These are phyloP conservation scores for Neopestalotiopsis sp. DNA, from an alignment of 2,329 filamentous ascomycete species.

Conservation along the genomic window DNA sequence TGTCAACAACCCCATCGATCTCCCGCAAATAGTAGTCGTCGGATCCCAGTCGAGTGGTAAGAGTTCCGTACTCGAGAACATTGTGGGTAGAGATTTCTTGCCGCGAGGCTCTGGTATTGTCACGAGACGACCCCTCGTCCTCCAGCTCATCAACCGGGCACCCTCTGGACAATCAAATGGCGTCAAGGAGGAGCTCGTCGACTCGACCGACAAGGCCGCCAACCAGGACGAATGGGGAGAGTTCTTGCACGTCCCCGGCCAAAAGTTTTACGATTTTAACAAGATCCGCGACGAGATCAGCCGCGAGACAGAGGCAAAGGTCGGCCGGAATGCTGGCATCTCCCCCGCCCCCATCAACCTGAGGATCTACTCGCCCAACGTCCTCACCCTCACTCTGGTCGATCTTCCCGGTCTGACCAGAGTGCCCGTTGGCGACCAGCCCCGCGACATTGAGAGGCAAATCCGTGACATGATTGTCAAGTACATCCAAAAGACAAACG, in stretches of 20 bases:
- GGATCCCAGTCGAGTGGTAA: slow-evolving; percentile 99
- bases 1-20: slow-evolving; percentile 98
- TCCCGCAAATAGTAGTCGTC: slow-evolving; percentile 97
- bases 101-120: slow-evolving; percentile 98
- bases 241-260: slow-evolving; percentile 95
- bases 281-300: slow-evolving; percentile 98
- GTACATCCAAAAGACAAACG: slow-evolving; percentile 98
- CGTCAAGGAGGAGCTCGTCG: slow-evolving; percentile 67
- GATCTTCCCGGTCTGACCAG: slow-evolving; percentile 96
- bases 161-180: slow-evolving; percentile 71
- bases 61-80: slow-evolving; percentile 98
- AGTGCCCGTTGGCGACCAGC: slow-evolving; percentile 95
- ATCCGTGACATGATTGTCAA: slow-evolving; percentile 98
- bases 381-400: slow-evolving; percentile 93
- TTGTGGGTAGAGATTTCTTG: slow-evolving; percentile 96
- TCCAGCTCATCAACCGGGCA: slow-evolving; percentile 95
- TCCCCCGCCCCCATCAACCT: slow-evolving; percentile 97
- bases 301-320: slow-evolving; percentile 94
- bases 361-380: slow-evolving; percentile 97
- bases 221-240: slow-evolving; percentile 98
- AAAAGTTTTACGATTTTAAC: slow-evolving; percentile 98
- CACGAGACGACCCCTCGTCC: slow-evolving; percentile 90
- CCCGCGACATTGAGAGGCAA: slow-evolving; percentile 93
- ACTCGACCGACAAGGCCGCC: slow-evolving; percentile 80
- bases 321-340: slow-evolving; percentile 94